Percentiles rank a stretch among this genome's conserved stretches.
Conservation (phyloP, 73 alveolate genomes). For the Tetrahymena borealis region DNA sequence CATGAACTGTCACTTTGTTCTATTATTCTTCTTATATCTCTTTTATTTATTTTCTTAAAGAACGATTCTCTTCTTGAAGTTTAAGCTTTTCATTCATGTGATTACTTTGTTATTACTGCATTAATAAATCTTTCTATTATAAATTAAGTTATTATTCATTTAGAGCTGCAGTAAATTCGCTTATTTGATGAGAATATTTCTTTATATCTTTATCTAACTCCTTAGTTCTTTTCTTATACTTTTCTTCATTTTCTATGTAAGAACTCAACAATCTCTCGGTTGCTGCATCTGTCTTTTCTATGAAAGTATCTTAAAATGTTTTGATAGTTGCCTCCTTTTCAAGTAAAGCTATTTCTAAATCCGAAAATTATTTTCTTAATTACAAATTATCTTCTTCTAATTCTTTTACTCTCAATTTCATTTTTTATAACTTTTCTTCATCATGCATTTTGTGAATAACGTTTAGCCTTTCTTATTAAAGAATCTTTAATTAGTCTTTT, state of each 20-base stretch:
- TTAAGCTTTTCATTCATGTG: neutral
- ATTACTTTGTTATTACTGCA: neutral
- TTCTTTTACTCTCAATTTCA: neutral
- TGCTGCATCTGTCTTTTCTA: neutral
- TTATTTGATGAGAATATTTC: neutral
- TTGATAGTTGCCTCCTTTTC: neutral
- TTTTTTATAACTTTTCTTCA: neutral
- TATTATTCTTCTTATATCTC: neutral
- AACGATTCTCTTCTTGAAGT: neutral
- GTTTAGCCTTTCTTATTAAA: neutral
- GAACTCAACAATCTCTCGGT: neutral
- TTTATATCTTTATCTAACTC: neutral
- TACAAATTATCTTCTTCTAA: neutral
- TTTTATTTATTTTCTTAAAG: neutral
- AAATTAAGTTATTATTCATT: neutral
- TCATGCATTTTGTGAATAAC: neutral
- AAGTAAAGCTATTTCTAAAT: neutral
- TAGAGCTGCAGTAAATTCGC: neutral
- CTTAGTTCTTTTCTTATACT: neutral
- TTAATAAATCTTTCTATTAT: neutral
- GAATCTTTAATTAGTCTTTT: neutral
- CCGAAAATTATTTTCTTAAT: neutral
- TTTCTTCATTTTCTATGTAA: neutral
- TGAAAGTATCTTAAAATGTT: neutral
- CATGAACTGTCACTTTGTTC: neutral